Evolutionary conservation across 108 stramenopile species (phyloP).

Genomic region (Cyclotella choctawhatcheeana): DNA sequence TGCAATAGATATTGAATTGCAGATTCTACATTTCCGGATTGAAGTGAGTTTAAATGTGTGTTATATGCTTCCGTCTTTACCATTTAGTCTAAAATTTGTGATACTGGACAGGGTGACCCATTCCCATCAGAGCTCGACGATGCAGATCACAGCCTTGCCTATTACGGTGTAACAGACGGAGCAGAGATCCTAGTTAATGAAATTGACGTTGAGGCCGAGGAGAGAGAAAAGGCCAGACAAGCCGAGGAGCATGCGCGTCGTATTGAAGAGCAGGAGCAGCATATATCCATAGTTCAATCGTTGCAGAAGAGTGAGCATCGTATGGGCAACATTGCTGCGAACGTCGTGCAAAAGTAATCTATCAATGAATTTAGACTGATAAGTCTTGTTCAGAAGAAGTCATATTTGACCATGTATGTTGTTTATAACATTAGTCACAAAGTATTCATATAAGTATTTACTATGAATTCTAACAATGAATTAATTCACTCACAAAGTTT

Average conservation of each 20-base stretch:
- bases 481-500: no score
- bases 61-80: neutral
- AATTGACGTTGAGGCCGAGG: slow-evolving; percentile 57
- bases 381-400: no score
- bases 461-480: no score
- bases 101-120: slow-evolving; percentile 45
- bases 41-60: slow-evolving; percentile 39
- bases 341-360: slow-evolving; percentile 12
- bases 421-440: no score
- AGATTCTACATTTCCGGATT: slow-evolving; percentile 69
- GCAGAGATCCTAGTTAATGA: slow-evolving; percentile 89
- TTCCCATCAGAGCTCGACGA: slow-evolving; percentile 81
- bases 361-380: neutral
- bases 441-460: no score
- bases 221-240: slow-evolving; percentile 39
- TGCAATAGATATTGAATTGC: slow-evolving; percentile 79
- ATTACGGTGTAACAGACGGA: slow-evolving; percentile 89
- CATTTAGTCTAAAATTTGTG: neutral
- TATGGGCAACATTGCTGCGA: slow-evolving; percentile 14
- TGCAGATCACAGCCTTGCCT: slow-evolving; percentile 68
- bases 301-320: slow-evolving; percentile 45
- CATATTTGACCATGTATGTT: no score
- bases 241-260: slow-evolving; percentile 48
- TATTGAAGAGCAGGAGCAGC: slow-evolving; percentile 54
- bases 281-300: slow-evolving; percentile 51